These are phyloP conservation scores for Penicillium alfredii DNA, from an alignment of 495 filamentous ascomycete genomes.

Conservation along the genomic window DNA sequence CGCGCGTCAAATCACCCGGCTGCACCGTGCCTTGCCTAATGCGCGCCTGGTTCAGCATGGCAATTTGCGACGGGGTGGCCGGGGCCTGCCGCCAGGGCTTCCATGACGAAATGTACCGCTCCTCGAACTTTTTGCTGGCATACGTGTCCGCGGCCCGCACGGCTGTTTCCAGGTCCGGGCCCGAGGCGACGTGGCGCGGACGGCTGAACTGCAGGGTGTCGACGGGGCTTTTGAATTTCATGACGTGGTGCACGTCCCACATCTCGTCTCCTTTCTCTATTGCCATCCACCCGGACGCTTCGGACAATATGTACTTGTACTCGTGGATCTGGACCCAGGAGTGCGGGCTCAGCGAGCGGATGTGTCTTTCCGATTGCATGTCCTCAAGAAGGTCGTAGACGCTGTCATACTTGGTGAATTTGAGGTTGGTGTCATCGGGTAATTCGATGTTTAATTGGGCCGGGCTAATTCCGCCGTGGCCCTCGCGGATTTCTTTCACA, in stretches of 20 bases:
- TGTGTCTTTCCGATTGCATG: slow-evolving; percentile 66
- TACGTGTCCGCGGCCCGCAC: slow-evolving; percentile 80
- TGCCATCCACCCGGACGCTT: slow-evolving; percentile 45
- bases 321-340: slow-evolving; percentile 74
- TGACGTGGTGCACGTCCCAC: slow-evolving; percentile 31
- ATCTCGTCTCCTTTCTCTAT: slow-evolving; percentile 45
- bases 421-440: slow-evolving; percentile 33
- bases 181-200: slow-evolving; percentile 58
- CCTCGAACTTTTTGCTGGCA: slow-evolving; percentile 56
- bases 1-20: slow-evolving; percentile 60
- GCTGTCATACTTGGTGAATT: slow-evolving; percentile 83
- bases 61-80: slow-evolving; percentile 65
- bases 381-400: slow-evolving; percentile 86
- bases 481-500: slow-evolving; percentile 48
- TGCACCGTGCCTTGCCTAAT: slow-evolving; percentile 49
- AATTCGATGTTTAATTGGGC: too few relatives aligned
- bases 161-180: slow-evolving; percentile 58
- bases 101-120: slow-evolving; percentile 48
- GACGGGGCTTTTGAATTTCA: slow-evolving; percentile 21
- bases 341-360: slow-evolving; percentile 64
- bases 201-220: slow-evolving; percentile 44
- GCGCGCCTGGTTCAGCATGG: slow-evolving; percentile 66
- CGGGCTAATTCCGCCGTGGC: slow-evolving; percentile 18
- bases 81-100: slow-evolving; percentile 61
- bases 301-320: slow-evolving; percentile 59